Evolutionary conservation across 2,329 filamentous ascomycete species (phyloP).

Genomic region (Cercospora janseana): DNA sequence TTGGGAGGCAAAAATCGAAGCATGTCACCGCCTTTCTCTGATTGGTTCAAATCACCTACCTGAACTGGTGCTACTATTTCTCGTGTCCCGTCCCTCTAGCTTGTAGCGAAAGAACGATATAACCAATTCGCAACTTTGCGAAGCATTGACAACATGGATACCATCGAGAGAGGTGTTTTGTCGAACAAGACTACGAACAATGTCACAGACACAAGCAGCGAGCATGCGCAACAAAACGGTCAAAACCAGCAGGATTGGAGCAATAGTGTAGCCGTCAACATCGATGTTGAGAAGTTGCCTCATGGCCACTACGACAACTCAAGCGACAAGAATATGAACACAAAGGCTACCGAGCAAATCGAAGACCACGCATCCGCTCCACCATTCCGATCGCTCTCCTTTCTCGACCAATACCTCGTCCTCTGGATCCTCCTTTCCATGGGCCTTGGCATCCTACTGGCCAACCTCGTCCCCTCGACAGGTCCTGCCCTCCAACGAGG

Average conservation of each 20-base stretch:
- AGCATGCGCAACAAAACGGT: background rate
- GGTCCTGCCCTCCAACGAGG: constrained; percentile 65
- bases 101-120: too few relatives aligned
- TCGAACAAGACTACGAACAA: constrained; percentile 15
- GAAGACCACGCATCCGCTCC: background rate
- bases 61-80: background rate
- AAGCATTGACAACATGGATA: constrained; percentile 21
- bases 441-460: constrained; percentile 69
- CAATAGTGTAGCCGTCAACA: background rate
- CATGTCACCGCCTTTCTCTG: constrained; percentile 1
- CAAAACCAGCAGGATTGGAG: background rate
- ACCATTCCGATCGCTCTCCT: constrained; percentile 43
- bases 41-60: constrained; percentile 1
- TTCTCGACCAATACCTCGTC: constrained; percentile 48
- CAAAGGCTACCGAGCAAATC: too few relatives aligned
- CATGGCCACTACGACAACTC: too few relatives aligned
- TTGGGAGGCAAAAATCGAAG: background rate
- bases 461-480: constrained; percentile 67
- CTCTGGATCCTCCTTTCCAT: constrained; percentile 75
- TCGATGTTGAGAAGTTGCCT: background rate
- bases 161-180: constrained; percentile 24
- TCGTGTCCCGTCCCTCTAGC: background rate
- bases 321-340: too few relatives aligned
- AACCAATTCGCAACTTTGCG: background rate
- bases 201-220: background rate